Percentiles rank a stretch among this genome's conserved stretches.
These are phyloP conservation scores for Torulaspora globosa DNA, from an alignment of 1,139 yeast species.

Conservation along the genomic window DNA sequence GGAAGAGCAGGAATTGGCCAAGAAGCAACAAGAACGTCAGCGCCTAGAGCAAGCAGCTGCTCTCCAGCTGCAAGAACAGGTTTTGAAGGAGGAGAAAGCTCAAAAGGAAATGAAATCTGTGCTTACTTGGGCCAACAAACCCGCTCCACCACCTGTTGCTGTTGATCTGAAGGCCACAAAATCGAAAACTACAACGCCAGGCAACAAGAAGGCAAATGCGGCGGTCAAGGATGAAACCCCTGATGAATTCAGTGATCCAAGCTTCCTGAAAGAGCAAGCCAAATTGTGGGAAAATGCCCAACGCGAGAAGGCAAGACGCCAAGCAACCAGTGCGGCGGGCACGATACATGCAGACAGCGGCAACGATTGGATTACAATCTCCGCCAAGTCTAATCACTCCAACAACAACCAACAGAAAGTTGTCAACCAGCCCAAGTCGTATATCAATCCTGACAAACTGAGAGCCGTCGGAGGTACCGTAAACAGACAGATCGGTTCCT, in stretches of 20 bases:
- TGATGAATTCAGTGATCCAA: slow-evolving; percentile 26
- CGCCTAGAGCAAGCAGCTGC: slow-evolving; percentile 22
- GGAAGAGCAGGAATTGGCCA: slow-evolving; percentile 24
- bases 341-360: slow-evolving; percentile 6
- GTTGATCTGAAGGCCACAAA: slow-evolving; percentile 24
- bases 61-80: slow-evolving; percentile 24
- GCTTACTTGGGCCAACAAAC: slow-evolving; percentile 34
- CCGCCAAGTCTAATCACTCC: slow-evolving; percentile 19
- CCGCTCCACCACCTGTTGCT: slow-evolving; percentile 16
- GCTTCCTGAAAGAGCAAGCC: slow-evolving; percentile 30
- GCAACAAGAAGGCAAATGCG: slow-evolving; percentile 9
- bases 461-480: slow-evolving; percentile 25
- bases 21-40: slow-evolving; percentile 20
- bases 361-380: slow-evolving; percentile 33
- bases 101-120: slow-evolving; percentile 25
- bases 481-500: slow-evolving; percentile 31
- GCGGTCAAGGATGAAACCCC: slow-evolving; percentile 10
- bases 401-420: slow-evolving; percentile 9
- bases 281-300: slow-evolving; percentile 32
- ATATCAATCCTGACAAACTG: slow-evolving; percentile 26
- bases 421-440: slow-evolving; percentile 18
- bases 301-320: slow-evolving; percentile 19
- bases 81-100: slow-evolving; percentile 25
- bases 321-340: slow-evolving; percentile 10
- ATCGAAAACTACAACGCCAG: slow-evolving; percentile 10